These are phyloP conservation scores for Adansonia madagascariensis DNA, from an alignment of 441 rosid genomes.

Conservation along the genomic window DNA sequence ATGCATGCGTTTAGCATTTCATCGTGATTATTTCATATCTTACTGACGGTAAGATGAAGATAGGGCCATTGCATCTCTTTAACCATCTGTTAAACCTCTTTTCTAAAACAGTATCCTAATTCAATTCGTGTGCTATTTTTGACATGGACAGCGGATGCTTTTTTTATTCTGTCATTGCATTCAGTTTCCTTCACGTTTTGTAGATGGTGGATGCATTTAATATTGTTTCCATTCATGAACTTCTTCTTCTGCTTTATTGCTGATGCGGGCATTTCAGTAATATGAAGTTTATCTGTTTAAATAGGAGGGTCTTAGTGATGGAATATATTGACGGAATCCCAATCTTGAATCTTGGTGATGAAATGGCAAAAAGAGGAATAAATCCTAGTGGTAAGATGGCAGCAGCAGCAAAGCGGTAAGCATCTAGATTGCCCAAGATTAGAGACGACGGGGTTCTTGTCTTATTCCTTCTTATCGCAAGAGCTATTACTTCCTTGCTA, in stretches of 20 bases:
- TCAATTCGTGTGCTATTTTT: background rate
- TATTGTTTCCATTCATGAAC: conserved; percentile 12
- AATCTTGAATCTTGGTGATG: conserved; percentile 86
- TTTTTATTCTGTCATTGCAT: background rate
- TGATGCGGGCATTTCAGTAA: conserved; percentile 24
- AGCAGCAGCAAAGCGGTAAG: conserved; percentile 95
- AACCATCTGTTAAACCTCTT: background rate
- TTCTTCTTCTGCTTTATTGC: conserved; percentile 23
- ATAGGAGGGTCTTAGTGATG: conserved; percentile 85
- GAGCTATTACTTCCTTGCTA: conserved; percentile 18
- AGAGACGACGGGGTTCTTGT: conserved; percentile 35
- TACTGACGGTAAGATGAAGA: background rate
- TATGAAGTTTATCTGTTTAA: conserved; percentile 26
- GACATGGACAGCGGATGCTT: background rate
- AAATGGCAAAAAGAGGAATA: conserved; percentile 92
- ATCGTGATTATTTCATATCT: background rate
- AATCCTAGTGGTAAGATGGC: conserved; percentile 85
- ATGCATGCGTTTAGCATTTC: background rate
- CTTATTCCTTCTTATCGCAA: conserved; percentile 20
- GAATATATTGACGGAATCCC: conserved; percentile 94
- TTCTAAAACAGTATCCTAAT: background rate
- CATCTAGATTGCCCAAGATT: conserved; percentile 41
- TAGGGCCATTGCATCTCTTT: background rate
- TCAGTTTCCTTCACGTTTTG: background rate
- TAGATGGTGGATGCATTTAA: conserved; percentile 2